Evolutionary conservation across 192 early-diverging fungal genomes (phyloP), one percentile per base, ranked within the genome.

Genomic region (Borealophlyctis nickersoniae): DNA sequence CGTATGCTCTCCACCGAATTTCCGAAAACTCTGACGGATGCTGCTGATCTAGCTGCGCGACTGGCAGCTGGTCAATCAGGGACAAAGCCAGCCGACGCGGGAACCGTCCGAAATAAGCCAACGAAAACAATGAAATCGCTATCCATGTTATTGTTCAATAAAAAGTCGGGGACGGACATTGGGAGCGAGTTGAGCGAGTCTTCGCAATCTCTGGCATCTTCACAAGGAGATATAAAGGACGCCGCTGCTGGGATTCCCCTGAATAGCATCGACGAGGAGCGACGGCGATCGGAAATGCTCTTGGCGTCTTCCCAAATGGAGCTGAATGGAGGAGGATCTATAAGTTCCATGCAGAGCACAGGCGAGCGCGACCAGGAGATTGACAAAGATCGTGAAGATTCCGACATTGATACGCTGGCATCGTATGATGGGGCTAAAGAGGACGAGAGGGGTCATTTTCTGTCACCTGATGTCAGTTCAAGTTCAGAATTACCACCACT

Each of bases 1-100:
- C 56, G 73, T 22, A 62, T 70, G 54, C 34, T 59, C n/a, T 62
- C 73, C 7, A 48, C 58, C 29, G 73, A 75, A 49, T 75, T 75
- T 28, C 73, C 73, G 11, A 73, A 63, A 52, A 75, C 73, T n/a
- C 56, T 73, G 14, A 75, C 70, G 36, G 73, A 75, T 69, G 63
- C 58, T 33, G 70, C 39, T 28, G 57, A 51, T 9, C 30, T 74
- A 7, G 58, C 63, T 3, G 36, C 34, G 28, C 26, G 60, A 11
- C 30, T 65, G 9, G 56, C 52, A 2, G 22, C 27, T 60, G 53
- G 36, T 14, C 51, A 67, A 63, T 32, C 49, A 5, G 13, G 39
- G 63, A 7, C 61, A 66, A 32, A 49, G 33, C 65, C 59, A 31
- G 49, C 9, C 35, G 60, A 67, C 2, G 30, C 39, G 7, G 26